phyloP scores from a whole-genome alignment of 495 filamentous ascomycete genomes.

The Aspergillus indologenus region DNA sequence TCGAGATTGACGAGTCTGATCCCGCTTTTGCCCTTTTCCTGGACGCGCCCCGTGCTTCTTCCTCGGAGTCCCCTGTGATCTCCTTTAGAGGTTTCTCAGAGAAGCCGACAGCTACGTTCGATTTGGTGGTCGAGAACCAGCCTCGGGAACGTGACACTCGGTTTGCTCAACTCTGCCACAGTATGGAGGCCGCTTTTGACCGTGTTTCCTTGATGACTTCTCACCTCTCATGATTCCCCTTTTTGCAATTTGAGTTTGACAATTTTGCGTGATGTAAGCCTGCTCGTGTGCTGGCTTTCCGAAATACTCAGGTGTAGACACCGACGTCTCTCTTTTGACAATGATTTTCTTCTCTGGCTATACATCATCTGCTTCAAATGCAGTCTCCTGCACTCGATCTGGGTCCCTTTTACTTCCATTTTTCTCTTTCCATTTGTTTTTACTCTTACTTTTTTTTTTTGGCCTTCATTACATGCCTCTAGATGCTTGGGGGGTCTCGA shows the following conservation, averaged over 20 bases:
- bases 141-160: constrained; percentile 31
- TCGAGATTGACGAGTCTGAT: constrained; percentile 58
- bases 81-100: constrained; percentile 57
- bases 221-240: constrained; percentile 44
- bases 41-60: constrained; percentile 39
- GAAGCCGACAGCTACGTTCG: constrained; percentile 55
- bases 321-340: constrained; percentile 23
- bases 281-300: constrained; percentile 5
- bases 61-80: constrained; percentile 19
- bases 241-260: constrained; percentile 21
- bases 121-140: constrained; percentile 57
- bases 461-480: not conserved
- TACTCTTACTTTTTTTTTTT: constrained; percentile 1
- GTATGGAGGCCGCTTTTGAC: constrained; percentile 49
- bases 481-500: constrained; percentile 7
- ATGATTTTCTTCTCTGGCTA: constrained; percentile 24
- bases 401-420: constrained; percentile 7
- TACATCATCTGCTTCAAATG: constrained; percentile 15
- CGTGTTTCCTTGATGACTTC: constrained; percentile 46
- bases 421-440: constrained; percentile 5
- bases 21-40: constrained; percentile 57
- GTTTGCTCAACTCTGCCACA: constrained; percentile 46
- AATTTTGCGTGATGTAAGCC: constrained; percentile 20
- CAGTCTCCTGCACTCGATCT: constrained; percentile 2
- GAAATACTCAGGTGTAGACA: constrained; percentile 19